A percentile compares a stretch with the other conserved stretches of the same genome.
Conservation (phyloP, 306 rosid species). For the Cucurbita maxima region DNA sequence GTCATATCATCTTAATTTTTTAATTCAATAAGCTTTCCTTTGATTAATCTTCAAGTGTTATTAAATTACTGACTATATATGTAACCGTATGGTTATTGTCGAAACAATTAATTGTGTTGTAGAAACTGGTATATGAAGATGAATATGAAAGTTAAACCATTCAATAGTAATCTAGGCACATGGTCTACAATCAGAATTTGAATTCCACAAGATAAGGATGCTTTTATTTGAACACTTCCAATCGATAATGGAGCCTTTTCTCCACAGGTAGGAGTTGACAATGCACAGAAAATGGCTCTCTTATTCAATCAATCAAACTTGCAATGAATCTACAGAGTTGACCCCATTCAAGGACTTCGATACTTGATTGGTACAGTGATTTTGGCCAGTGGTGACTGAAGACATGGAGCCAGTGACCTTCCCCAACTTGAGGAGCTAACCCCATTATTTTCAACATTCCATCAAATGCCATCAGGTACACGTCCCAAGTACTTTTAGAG, state of each 20-base stretch:
- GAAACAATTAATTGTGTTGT: background rate
- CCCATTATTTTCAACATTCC: constrained; percentile 1
- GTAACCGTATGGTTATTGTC: background rate
- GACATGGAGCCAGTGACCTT: constrained; percentile 13
- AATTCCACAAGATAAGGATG: background rate
- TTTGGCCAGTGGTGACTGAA: background rate
- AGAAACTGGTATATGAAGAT: background rate
- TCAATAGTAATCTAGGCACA: background rate
- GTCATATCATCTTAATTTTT: background rate
- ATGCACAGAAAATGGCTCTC: background rate
- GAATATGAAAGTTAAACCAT: background rate
- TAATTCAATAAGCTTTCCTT: background rate
- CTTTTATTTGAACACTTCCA: background rate
- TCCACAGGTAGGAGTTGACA: background rate
- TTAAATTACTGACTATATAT: background rate
- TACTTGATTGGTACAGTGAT: background rate
- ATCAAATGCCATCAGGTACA: constrained; percentile 8
- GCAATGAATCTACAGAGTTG: background rate
- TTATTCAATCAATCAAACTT: constrained; percentile 2
- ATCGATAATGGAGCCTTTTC: background rate
- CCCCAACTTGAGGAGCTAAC: constrained; percentile 53
- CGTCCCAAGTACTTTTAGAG: constrained; percentile 1
- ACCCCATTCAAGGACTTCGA: background rate
- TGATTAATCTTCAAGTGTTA: background rate
- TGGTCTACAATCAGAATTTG: background rate